A percentile compares a stretch with the other conserved stretches of the same genome.
phyloP scores from a whole-genome alignment of 768 basidiomycete genomes.

The Macrocybe gigantea region DNA sequence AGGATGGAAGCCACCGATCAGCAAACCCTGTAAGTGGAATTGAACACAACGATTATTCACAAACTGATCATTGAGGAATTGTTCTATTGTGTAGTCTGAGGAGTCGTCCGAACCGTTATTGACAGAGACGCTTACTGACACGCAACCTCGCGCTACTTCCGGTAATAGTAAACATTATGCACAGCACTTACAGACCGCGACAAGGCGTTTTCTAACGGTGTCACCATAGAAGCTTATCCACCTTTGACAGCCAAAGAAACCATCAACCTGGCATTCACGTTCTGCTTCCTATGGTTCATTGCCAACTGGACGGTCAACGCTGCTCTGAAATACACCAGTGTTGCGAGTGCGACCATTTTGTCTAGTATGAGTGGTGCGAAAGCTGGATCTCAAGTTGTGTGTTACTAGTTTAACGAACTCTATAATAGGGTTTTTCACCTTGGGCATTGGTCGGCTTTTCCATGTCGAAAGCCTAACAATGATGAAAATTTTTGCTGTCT shows the following conservation, averaged over 20 bases:
- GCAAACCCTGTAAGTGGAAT: no score
- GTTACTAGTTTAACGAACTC: background rate
- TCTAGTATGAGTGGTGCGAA: slow-evolving; percentile 82
- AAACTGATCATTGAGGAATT: no score
- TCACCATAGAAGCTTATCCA: slow-evolving; percentile 5
- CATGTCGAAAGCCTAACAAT: slow-evolving; percentile 72
- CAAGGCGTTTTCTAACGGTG: slow-evolving; percentile 1
- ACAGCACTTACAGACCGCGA: background rate
- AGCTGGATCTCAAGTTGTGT: background rate
- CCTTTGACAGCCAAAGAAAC: slow-evolving; percentile 68
- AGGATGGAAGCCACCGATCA: background rate
- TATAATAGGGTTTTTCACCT: slow-evolving; percentile 84
- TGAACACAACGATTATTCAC: no score
- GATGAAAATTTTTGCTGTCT: slow-evolving; percentile 71
- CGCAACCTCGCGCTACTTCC: no score
- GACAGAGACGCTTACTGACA: no score
- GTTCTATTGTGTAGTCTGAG: no score
- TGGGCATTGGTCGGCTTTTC: slow-evolving; percentile 77
- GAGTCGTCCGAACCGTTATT: no score
- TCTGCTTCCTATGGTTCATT: slow-evolving; percentile 89
- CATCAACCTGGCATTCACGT: slow-evolving; percentile 66
- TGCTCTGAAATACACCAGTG: slow-evolving; percentile 80
- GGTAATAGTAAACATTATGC: no score
- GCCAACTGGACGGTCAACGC: slow-evolving; percentile 93
- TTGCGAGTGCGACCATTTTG: slow-evolving; percentile 89